These are phyloP conservation scores for Zygnema cylindricum DNA, from an alignment of 139 green algal genomes.

Conservation along the genomic window DNA sequence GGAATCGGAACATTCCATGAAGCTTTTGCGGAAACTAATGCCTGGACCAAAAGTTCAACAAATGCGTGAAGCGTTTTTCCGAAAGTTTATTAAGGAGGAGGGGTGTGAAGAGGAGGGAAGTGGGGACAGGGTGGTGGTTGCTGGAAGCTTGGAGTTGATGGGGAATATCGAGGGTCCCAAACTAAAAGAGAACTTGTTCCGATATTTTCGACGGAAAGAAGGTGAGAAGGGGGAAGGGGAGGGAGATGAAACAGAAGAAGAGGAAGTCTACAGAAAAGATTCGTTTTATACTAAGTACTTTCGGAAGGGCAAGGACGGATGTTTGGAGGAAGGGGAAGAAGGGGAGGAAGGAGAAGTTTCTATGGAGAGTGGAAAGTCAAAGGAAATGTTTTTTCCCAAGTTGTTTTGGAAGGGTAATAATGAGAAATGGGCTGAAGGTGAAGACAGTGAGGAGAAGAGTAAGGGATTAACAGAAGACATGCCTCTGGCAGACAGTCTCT, in stretches of 20 bases:
- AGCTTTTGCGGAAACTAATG: slow-evolving; percentile 34
- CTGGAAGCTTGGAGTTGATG: slow-evolving; percentile 18
- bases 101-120: slow-evolving; percentile 21
- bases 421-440: not conserved
- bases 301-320: slow-evolving; percentile 19
- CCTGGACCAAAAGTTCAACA: slow-evolving; percentile 12
- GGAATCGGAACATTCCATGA: slow-evolving; percentile 3
- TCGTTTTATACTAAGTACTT: slow-evolving; percentile 22
- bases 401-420: slow-evolving; percentile 15
- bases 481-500: not conserved
- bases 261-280: not conserved
- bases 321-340: not conserved
- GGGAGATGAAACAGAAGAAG: slow-evolving; percentile 4
- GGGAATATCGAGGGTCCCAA: not conserved
- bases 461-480: not conserved
- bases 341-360: not conserved
- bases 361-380: not conserved
- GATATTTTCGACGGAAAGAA: not conserved
- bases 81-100: not conserved
- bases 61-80: slow-evolving; percentile 2
- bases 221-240: slow-evolving; percentile 1
- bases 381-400: slow-evolving; percentile 11
- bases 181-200: not conserved
- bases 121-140: not conserved
- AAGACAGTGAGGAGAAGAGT: not conserved